Conservation (phyloP, 2,329 filamentous ascomycete species). For the Byssoonygena ceratinophila region DNA sequence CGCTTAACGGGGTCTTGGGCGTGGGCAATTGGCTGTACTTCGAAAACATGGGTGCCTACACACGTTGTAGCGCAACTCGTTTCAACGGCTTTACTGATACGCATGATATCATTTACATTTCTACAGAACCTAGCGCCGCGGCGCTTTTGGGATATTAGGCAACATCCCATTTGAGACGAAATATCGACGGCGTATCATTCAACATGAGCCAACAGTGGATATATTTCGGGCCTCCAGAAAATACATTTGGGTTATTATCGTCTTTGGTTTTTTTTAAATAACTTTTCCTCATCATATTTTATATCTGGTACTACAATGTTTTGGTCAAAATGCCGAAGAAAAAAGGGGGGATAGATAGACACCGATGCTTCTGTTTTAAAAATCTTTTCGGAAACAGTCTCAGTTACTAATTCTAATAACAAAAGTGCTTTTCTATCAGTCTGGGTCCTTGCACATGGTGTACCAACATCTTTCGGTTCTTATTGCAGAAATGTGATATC, state of each 20-base stretch:
- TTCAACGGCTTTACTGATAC: conserved; percentile 95
- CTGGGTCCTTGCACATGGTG: too few relatives aligned
- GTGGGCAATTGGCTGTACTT: conserved; percentile 98
- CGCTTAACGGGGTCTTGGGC: conserved; percentile 65
- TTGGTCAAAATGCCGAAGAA: neutral
- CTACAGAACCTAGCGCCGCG: conserved; percentile 77
- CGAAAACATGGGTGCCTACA: conserved; percentile 97
- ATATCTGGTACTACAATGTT: too few relatives aligned
- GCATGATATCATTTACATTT: conserved; percentile 90
- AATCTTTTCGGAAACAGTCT: neutral
- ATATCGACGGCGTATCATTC: conserved; percentile 5
- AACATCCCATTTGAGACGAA: conserved; percentile 8
- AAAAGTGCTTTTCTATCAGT: neutral
- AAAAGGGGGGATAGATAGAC: neutral
- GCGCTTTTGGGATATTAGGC: conserved; percentile 51
- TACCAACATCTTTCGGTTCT: too few relatives aligned
- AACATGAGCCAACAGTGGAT: conserved; percentile 6
- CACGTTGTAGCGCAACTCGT: conserved; percentile 90
- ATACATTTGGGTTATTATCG: neutral
- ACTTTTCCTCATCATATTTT: too few relatives aligned
- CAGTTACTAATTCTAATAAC: neutral
- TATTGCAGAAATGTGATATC: too few relatives aligned
- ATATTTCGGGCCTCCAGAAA: neutral
- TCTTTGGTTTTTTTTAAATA: neutral
- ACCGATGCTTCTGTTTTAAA: neutral